Base-by-base conservation (phyloP, 2,329 filamentous ascomycete genomes). In the Botryotinia narcissicola region DNA sequence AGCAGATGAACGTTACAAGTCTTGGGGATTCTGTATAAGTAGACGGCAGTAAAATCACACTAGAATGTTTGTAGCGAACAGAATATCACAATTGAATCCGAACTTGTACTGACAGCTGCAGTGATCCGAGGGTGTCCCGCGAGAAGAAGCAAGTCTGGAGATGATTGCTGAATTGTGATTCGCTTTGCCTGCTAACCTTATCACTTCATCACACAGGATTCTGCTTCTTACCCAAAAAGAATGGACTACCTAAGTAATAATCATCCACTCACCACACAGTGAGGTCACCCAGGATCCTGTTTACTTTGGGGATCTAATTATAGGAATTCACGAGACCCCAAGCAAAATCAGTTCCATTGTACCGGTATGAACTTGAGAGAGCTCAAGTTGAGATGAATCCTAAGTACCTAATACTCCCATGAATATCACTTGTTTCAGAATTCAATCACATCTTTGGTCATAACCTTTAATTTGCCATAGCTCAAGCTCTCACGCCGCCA, bases 401-500 rank as follows among this genome's bases (percentile, higher is more conserved):
- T 25, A 62, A 42, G 25, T 42, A 14, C 22, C 20, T n/a, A 42
- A 5, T 29, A 18, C 14, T 37, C 6, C 22, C 14, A 5, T 25
- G 22, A n/a, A 62, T n/a, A 42, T 62, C 61, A 46, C 40, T 46
- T 44, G 61, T 64, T 63, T 63, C 61, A 44, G 35, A 25, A 9
- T 48, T 35, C 62, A 54, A 64, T 35, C 18, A 14, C 62, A 64
- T 48, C 29, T n/a, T 35, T 32, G 20, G 14, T 14, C 25, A 12
- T 29, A 57, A 29, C 6, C 22, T 32, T 32, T 44, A 66, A 66
- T 66, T 68, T 68, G 54, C 46, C 64, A 68, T 40, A 68, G 64
- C 64, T 68, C 16, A 25, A 51, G 32, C 44, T 57, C 51, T 57
- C n/a, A 57, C n/a, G 22, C 63, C 63, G 63, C 63, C 63, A 67